phyloP scores from a whole-genome alignment of 1,284 basidiomycete species.

The Bjerkandera adusta region DNA sequence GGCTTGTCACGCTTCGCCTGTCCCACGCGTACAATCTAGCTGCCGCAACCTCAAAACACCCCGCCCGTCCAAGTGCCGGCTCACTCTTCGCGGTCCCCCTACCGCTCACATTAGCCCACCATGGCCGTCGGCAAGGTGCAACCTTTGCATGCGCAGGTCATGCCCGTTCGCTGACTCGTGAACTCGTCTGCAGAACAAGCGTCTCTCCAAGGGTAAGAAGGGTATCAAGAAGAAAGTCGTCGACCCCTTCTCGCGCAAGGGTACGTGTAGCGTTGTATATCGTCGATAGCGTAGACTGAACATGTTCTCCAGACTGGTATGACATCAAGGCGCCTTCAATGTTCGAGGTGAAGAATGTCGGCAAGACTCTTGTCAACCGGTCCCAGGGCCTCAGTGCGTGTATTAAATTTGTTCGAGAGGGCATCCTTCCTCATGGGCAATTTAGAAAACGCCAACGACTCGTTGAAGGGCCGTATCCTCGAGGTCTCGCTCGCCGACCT shows the following conservation, averaged over 20 bases:
- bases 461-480: constrained; percentile 94
- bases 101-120: constrained; percentile 42
- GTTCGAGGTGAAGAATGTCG: constrained; percentile 96
- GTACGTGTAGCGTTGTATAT: constrained; percentile 37
- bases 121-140: constrained; percentile 93
- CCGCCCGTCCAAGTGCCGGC: constrained; percentile 52
- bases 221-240: constrained; percentile 99
- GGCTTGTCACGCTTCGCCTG: constrained; percentile 12
- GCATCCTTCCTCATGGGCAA: constrained; percentile 12
- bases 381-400: constrained; percentile 95
- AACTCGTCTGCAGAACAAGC: constrained; percentile 77
- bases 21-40: constrained; percentile 3
- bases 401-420: not conserved
- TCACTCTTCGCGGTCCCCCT: constrained; percentile 41
- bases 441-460: constrained; percentile 97
- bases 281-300: not conserved
- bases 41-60: constrained; percentile 37
- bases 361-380: constrained; percentile 99
- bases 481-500: constrained; percentile 98
- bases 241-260: constrained; percentile 99
- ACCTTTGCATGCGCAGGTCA: too few relatives aligned
- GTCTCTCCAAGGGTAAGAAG: constrained; percentile 99
- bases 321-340: constrained; percentile 99
- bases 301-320: constrained; percentile 84
- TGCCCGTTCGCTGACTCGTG: constrained; percentile 15